These are phyloP conservation scores for Trifolium pratense DNA, from an alignment of 306 rosid genomes.

Conservation along the genomic window DNA sequence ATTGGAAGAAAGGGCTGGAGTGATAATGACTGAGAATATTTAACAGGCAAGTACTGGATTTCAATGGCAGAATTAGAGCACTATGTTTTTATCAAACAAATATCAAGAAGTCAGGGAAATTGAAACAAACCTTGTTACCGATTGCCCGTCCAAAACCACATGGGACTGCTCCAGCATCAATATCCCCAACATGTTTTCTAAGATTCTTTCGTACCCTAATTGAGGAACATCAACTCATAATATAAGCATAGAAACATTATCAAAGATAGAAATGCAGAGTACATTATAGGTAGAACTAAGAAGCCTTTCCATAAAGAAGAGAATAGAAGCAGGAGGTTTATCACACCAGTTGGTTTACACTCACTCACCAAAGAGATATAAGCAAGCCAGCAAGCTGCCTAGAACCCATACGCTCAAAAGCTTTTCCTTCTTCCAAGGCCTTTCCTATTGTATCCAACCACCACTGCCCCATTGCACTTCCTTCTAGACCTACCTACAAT, in stretches of 20 bases:
- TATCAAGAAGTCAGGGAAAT: constrained; percentile 28
- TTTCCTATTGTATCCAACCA: constrained; percentile 97
- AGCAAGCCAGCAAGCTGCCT: constrained; percentile 99
- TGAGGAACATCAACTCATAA: constrained; percentile 47
- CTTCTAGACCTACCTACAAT: constrained; percentile 99
- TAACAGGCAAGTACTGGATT: constrained; percentile 32
- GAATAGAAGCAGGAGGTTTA: constrained; percentile 28
- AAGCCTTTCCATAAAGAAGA: constrained; percentile 24
- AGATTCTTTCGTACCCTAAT: constrained; percentile 92
- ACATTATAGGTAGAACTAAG: neutral
- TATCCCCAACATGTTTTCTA: constrained; percentile 92
- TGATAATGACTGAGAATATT: constrained; percentile 23
- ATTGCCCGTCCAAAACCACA: constrained; percentile 99
- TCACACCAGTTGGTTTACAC: constrained; percentile 31
- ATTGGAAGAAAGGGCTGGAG: constrained; percentile 24
- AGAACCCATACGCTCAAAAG: constrained; percentile 98
- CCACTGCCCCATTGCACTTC: constrained; percentile 97
- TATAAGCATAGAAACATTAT: constrained; percentile 38
- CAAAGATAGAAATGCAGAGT: constrained; percentile 29
- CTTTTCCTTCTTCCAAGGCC: constrained; percentile 85
- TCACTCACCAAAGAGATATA: constrained; percentile 90
- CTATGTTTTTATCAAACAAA: constrained; percentile 23
- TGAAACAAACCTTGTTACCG: constrained; percentile 88
- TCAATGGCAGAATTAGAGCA: constrained; percentile 12
- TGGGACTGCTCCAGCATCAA: constrained; percentile 95